Evolutionary conservation across 495 filamentous ascomycete genomes (phyloP), one percentile per base, ranked within the genome.

Genomic region (Chaetomidium leptoderma): DNA sequence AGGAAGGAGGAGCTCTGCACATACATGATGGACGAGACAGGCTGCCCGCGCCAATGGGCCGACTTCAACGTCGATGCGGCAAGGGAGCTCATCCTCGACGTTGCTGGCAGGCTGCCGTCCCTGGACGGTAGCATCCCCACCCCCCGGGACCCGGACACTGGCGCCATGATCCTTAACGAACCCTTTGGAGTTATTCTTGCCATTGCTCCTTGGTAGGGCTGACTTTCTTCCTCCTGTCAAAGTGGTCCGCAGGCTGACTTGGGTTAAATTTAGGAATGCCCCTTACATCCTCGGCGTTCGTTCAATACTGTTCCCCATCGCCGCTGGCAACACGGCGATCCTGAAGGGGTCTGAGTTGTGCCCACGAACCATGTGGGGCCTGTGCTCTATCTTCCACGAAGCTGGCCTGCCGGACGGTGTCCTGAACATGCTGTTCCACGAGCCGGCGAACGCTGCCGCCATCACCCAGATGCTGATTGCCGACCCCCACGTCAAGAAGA

Each of bases 201-300:
- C 29, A 90, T 95, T 71, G 90, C 89, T 19, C 90, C 92, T 29
- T 96, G 92, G 89, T 90, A 76, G 62, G 72, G n/a, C n/a, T n/a
- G n/a, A n/a, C n/a, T n/a, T 55, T 1, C 1, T 14, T 7, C 13
- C 6, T 21, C 33, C 6, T 8, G 14, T 4, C 2, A 3, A 43
- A 55, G 49, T 0, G 17, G 47, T 44, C 5, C 67, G 72, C 13
- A 74, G 60, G 58, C 55, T 37, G 44, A 40, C 54, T 7, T 2
- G 1, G 29, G n/a, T n/a, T n/a, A n/a, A n/a, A n/a, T n/a, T 46
- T 19, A 88, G 86, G 82, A 92, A 92, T 62, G 88, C 85, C 1
- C 86, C 89, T 9, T 84, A 83, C 59, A 84, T 90, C 61, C 77
- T 92, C 19, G 84, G 82, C 32, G 72, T 79, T 32, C 86, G 89